Conservation (phyloP, 75 land plant genomes). For the Cupressus sempervirens region DNA sequence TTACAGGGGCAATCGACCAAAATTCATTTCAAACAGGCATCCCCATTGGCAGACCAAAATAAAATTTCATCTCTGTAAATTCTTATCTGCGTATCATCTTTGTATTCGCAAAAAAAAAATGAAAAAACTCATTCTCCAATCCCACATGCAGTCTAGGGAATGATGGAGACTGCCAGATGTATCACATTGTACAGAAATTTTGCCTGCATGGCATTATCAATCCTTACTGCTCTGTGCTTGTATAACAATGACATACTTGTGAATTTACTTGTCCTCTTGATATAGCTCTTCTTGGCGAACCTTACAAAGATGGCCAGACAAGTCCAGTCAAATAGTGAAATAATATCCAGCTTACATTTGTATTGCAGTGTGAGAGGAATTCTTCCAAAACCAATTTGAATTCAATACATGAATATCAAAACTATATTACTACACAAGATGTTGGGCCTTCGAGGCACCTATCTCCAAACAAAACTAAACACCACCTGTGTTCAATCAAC, state of each 20-base stretch:
- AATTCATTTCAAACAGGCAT: not conserved
- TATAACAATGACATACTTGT: not conserved
- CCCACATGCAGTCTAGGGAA: too few species aligned
- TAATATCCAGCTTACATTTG: conserved; percentile 7
- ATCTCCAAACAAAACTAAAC: conserved; percentile 9
- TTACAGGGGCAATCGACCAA: not conserved
- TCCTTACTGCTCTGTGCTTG: not conserved
- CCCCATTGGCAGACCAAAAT: not conserved
- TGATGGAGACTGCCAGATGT: not conserved
- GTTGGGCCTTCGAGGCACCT: not conserved
- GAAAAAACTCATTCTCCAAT: too few species aligned
- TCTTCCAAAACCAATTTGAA: conserved; percentile 5
- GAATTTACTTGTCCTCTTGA: not conserved
- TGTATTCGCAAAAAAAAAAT: not conserved
- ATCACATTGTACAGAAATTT: not conserved
- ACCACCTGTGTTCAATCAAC: not conserved
- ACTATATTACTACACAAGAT: conserved; percentile 6
- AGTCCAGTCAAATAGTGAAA: not conserved
- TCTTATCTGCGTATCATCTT: not conserved
- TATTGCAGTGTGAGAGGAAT: conserved; percentile 1
- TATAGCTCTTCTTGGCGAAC: not conserved
- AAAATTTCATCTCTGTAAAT: not conserved
- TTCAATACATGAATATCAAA: conserved; percentile 1
- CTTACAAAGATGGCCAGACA: not conserved
- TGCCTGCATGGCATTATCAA: not conserved